Evolutionary conservation across 768 basidiomycete species (phyloP), one percentile per base, ranked within the genome.

Genomic region (Amyloporia xantha): DNA sequence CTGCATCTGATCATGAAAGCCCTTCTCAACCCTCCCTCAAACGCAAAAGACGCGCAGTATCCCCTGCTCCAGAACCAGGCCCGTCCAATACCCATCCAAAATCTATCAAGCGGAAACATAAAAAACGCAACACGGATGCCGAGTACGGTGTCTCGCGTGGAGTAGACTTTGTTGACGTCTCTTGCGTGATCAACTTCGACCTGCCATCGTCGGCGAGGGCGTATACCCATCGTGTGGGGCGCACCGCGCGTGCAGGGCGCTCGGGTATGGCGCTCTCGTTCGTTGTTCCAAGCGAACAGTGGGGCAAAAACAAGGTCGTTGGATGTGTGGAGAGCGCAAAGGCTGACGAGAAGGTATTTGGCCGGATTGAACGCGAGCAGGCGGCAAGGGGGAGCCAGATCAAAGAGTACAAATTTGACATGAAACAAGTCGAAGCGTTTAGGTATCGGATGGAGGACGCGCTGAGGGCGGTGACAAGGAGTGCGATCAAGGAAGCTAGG

Each of bases 391-490:
- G 73, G 17, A 70, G 72, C 50, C 69, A 76, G 50, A 67, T 92
- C 54, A 87, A 90, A 63, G 92, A 94, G 65, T 99, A 95, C 67
- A 77, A 83, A 30, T 97, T 97, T 59, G 93, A 96, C 52, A 87
- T 87, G 84, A 89, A 83, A 63, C 87, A 96, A 72, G 91, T 98
- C 17, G 94, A 99, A 59, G 92, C 91, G 19, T 99, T 99, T 70
- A 73, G 94, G 61, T 99, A 99, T 69, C 78, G 96, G 41, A 97
- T 97, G 95, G 91, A 95, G 62, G 96, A 98, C 61, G 96, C 91
- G 1, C 62, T 98, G 58, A 75, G 91, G 54, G 79, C 84, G 40
- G 93, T 96, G 9, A 98, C 96, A 48, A 77, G 84, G 56, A 84
- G 79, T 49, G 81, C 85, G 5, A 81, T 98, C 53, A 79, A 84